A percentile compares a stretch with the other conserved stretches of the same genome.
Evolutionary conservation across 192 early-diverging fungal species (phyloP).

Genomic region (Gamsiella multidivaricata): DNA sequence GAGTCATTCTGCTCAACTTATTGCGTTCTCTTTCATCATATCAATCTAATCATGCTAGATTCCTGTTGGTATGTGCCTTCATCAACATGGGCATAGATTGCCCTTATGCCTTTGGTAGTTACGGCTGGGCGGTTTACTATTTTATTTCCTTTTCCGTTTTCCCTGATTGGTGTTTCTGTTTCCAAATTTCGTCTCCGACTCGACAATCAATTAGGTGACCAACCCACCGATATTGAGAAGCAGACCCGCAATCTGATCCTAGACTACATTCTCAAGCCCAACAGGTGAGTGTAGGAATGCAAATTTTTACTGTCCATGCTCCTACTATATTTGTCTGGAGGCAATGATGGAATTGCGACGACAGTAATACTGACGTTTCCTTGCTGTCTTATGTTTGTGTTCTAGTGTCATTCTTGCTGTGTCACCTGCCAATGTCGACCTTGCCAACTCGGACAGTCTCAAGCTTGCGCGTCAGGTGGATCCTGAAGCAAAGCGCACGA

Average conservation of each 20-base stretch:
- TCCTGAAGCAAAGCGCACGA: constrained; percentile 80
- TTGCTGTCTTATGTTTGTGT: no score
- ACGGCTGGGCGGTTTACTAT: not conserved
- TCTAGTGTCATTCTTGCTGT: constrained; percentile 84
- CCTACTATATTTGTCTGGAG: no score
- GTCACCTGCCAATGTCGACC: constrained; percentile 83
- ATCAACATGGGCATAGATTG: not conserved
- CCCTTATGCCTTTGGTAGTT: not conserved
- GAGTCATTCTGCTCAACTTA: not conserved
- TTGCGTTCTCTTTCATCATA: not conserved
- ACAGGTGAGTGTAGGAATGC: constrained; percentile 59
- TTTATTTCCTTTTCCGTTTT: not conserved
- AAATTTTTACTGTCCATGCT: not conserved
- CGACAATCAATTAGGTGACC: constrained; percentile 67
- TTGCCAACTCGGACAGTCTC: constrained; percentile 87
- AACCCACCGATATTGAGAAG: constrained; percentile 85
- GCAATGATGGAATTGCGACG: not conserved
- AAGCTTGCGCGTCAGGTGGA: constrained; percentile 89
- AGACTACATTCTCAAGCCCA: constrained; percentile 85
- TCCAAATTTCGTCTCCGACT: not conserved
- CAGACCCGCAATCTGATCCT: constrained; percentile 80
- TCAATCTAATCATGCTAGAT: constrained; percentile 30
- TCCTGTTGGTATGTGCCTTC: constrained; percentile 54
- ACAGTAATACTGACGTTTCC: no score
- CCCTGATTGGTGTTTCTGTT: not conserved